These are phyloP conservation scores for Eucalyptus microcorys DNA, from an alignment of 345 rosid genomes.

Conservation along the genomic window DNA sequence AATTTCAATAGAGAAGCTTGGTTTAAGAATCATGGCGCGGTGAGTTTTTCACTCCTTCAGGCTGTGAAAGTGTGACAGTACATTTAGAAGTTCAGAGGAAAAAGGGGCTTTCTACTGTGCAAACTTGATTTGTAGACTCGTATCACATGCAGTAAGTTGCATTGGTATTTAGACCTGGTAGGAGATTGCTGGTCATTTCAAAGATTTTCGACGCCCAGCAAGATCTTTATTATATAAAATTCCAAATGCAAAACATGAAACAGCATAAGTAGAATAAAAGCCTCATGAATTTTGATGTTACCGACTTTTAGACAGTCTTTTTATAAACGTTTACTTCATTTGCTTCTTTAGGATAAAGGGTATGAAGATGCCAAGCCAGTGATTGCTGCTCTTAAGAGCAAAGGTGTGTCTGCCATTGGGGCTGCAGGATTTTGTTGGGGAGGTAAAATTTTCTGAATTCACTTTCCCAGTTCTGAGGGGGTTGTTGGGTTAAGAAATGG, in stretches of 20 bases:
- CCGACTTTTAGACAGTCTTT: background rate
- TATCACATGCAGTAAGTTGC: background rate
- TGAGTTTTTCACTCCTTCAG: background rate
- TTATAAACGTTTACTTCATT: background rate
- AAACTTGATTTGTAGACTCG: background rate
- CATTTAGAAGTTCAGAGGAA: background rate
- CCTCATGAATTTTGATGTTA: background rate
- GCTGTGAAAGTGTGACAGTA: background rate
- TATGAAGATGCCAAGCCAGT: slow-evolving; percentile 15
- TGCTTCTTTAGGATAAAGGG: slow-evolving; percentile 14
- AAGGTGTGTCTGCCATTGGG: slow-evolving; percentile 13
- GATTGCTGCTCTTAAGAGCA: slow-evolving; percentile 11
- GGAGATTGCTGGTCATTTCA: background rate
- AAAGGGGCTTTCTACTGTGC: background rate
- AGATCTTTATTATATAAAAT: background rate
- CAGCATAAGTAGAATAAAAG: background rate
- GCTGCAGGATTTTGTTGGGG: slow-evolving; percentile 41
- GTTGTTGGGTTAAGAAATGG: background rate
- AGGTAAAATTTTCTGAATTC: background rate
- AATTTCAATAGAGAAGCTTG: background rate
- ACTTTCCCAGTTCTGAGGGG: background rate
- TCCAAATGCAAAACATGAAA: background rate
- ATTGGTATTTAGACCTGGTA: background rate
- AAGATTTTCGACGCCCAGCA: background rate
- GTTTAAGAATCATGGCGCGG: background rate